Base-by-base conservation (phyloP, 1,284 basidiomycete species). In the Stereum hirsutum region DNA sequence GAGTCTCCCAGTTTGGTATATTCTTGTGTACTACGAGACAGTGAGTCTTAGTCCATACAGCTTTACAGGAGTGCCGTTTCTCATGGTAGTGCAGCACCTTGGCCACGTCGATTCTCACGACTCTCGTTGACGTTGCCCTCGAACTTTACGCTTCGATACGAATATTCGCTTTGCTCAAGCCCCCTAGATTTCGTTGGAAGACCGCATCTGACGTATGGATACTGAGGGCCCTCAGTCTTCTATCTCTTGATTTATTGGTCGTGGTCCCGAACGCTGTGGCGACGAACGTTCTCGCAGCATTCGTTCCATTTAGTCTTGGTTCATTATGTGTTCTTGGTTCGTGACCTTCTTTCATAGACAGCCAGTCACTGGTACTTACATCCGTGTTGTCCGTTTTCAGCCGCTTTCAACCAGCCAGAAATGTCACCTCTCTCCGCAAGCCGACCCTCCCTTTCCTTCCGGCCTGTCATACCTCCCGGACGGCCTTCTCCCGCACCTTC, bases 291-390 rank as follows among this genome's bases (percentile, higher is more conserved):
- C 42, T 74, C 4, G 69, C 62, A 1, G 66, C 75, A 37, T 69
- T 69, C 43, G 51, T 76, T 19, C 72, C 73, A 1, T 67, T 70
- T 44, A 67, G 68, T 46, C 49, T 75, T n/a, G 71, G 68, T 14
- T 59, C 68, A 5, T 46, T 76, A 12, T 45, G 68, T 17, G 71
- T 77, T n/a, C 57, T 77, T 6, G 54, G 63, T 64, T 42, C 44
- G 57, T 38, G 15, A 35, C 21, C 33, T 17, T 30, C 28, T 8
- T 30, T 30, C n/a, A 30, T 30, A 8, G n/a, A 12, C 25, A 60
- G 57, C 43, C n/a, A 51, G 46, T 31, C 15, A 11, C 28, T 31
- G 3, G 28, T 31, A 15, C 15, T 31, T 31, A 4, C 28, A 11
- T 31, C 28, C 28, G 12, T 31, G 15, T 31, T 0, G 19, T 21